Evolutionary conservation across 1,139 yeast species (phyloP).

Genomic region (Taphrina deformans): DNA sequence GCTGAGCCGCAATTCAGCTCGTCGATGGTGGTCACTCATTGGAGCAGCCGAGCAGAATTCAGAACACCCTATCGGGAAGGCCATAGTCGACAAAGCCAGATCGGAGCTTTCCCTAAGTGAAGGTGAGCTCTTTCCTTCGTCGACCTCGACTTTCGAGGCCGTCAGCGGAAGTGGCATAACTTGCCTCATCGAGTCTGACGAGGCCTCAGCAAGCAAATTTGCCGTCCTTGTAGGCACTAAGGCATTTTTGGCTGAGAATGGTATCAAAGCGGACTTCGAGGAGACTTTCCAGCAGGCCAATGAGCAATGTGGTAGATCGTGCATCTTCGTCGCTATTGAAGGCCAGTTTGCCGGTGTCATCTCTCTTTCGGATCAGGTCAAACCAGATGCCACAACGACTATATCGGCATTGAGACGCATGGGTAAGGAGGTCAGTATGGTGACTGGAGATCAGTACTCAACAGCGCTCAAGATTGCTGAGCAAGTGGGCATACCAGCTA

Average conservation of each 20-base stretch:
- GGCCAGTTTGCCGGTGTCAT: conserved; percentile 62
- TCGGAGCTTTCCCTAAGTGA: conserved; percentile 37
- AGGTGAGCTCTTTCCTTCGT: conserved; percentile 45
- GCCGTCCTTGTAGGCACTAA: conserved; percentile 60
- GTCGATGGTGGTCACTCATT: conserved; percentile 59
- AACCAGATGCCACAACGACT: conserved; percentile 63
- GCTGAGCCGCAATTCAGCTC: conserved; percentile 1
- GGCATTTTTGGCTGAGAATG: conserved; percentile 49
- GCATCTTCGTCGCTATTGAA: conserved; percentile 48
- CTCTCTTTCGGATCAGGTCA: conserved; percentile 68
- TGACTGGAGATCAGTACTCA: conserved; percentile 72
- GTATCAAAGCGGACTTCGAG: conserved; percentile 39
- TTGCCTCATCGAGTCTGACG: conserved; percentile 49
- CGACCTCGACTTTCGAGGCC: conserved; percentile 52
- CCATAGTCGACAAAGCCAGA: conserved; percentile 53
- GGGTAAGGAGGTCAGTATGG: conserved; percentile 75
- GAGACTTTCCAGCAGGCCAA: conserved; percentile 27
- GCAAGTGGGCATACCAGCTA: conserved; percentile 63
- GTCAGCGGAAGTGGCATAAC: conserved; percentile 71
- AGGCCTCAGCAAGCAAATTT: conserved; percentile 38
- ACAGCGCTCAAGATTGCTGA: conserved; percentile 68
- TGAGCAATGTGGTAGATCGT: conserved; percentile 28
- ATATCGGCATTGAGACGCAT: conserved; percentile 56
- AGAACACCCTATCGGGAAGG: conserved; percentile 86
- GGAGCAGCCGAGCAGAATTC: conserved; percentile 67